Evolutionary conservation across 805 yeast genomes (phyloP).

Genomic region (Candida nanaspora): DNA sequence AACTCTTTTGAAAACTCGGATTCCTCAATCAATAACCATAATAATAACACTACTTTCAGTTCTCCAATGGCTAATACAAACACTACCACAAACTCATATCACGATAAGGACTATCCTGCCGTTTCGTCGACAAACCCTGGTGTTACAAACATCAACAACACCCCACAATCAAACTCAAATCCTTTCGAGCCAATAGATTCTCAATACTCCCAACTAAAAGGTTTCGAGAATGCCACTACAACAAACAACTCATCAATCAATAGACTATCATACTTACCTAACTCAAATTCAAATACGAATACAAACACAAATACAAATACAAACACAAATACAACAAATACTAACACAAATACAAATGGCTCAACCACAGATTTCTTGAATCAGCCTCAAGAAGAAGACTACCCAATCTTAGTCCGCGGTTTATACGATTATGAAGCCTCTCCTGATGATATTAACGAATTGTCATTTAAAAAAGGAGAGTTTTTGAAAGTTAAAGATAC

Average conservation of each 20-base stretch:
- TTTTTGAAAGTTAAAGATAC: conserved; percentile 87
- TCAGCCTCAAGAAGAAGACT: conserved; percentile 40
- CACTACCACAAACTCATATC: conserved; percentile 5
- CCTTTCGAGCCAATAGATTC: conserved; percentile 13
- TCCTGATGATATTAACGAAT: conserved; percentile 88
- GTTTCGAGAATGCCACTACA: conserved; percentile 26
- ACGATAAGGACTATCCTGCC: conserved; percentile 6
- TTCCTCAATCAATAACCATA: conserved; percentile 16
- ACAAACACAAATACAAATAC: not conserved
- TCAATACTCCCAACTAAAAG: conserved; percentile 27
- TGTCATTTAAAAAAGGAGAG: conserved; percentile 86
- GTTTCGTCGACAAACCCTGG: not conserved
- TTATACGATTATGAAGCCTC: conserved; percentile 83
- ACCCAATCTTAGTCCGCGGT: conserved; percentile 82
- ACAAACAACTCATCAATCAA: not conserved
- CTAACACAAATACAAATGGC: not conserved
- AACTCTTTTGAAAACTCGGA: conserved; percentile 55
- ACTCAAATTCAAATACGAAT: not conserved
- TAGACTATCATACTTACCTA: not conserved
- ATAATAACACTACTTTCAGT: not conserved
- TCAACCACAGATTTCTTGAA: too few relatives aligned
- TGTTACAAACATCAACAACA: conserved; percentile 1
- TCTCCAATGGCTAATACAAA: not conserved
- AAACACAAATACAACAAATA: not conserved
- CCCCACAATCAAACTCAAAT: conserved; percentile 3